A percentile compares a stretch with the other conserved stretches of the same genome.
These are phyloP conservation scores for Gilbertella persicaria DNA, from an alignment of 371 early-diverging fungal genomes.

Conservation along the genomic window DNA sequence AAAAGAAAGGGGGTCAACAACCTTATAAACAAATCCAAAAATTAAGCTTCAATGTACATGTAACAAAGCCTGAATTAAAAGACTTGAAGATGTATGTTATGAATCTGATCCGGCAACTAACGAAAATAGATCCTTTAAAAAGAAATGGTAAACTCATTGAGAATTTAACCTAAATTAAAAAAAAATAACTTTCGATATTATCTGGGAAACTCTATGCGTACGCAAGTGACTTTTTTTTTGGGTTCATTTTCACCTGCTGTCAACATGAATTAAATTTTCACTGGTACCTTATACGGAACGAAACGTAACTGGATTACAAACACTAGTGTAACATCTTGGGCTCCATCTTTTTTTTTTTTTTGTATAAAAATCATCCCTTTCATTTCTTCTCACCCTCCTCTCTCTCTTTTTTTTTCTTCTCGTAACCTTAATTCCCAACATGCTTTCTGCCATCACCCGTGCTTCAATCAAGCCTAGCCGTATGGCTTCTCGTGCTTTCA, in stretches of 20 bases:
- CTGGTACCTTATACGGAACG: conserved; percentile 9
- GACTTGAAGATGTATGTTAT: too few relatives aligned
- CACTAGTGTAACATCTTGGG: conserved; percentile 11
- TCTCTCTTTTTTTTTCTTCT: conserved; percentile 10
- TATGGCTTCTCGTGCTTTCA: conserved; percentile 56
- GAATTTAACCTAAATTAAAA: too few relatives aligned
- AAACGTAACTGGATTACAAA: conserved; percentile 27
- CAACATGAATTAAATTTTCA: background rate
- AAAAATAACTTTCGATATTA: conserved; percentile 2
- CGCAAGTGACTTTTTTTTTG: background rate
- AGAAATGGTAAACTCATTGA: too few relatives aligned
- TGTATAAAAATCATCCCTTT: conserved; percentile 6
- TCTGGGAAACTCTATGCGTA: background rate
- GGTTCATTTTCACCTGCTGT: too few relatives aligned
- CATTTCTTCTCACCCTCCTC: conserved; percentile 8
- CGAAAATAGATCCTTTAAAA: too few relatives aligned
- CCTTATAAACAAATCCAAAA: too few relatives aligned
- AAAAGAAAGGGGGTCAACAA: too few relatives aligned
- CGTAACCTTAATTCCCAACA: conserved; percentile 13
- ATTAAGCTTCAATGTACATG: too few relatives aligned
- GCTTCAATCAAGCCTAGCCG: conserved; percentile 40
- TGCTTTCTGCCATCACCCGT: conserved; percentile 54
- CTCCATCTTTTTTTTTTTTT: conserved; percentile 1
- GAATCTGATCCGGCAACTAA: too few relatives aligned
- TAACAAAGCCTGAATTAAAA: too few relatives aligned